phyloP scores from a whole-genome alignment of 192 early-diverging fungal genomes.

The Phlyctochytrium arcticum region DNA sequence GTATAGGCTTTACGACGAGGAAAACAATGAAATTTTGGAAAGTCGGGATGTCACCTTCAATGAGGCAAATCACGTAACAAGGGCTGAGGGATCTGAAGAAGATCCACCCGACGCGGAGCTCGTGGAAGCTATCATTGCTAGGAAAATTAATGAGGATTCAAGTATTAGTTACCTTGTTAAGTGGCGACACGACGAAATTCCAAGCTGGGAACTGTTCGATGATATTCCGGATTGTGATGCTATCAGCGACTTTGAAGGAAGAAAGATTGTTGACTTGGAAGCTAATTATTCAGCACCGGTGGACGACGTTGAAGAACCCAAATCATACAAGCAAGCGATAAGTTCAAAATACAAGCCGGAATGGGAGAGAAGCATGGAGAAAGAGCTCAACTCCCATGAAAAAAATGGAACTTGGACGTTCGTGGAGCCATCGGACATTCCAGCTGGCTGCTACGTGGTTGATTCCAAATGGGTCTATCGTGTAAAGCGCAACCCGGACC shows the following conservation, averaged over 20 bases:
- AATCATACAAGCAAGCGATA: neutral
- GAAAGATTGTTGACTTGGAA: neutral
- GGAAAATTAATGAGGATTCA: too few relatives aligned
- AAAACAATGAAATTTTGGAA: too few relatives aligned
- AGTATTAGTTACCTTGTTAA: neutral
- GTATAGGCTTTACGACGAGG: too few relatives aligned
- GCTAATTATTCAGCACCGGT: neutral
- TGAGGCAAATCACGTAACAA: neutral
- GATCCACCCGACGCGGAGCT: neutral
- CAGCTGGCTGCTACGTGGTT: conserved; percentile 4
- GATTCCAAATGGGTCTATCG: conserved; percentile 24
- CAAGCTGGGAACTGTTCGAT: neutral
- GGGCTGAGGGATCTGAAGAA: neutral
- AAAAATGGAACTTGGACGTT: too few relatives aligned
- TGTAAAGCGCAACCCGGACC: conserved; percentile 21
- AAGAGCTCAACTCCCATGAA: too few relatives aligned
- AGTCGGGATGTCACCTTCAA: neutral
- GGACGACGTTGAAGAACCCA: neutral
- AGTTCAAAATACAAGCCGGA: neutral
- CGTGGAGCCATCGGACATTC: too few relatives aligned
- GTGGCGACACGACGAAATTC: neutral
- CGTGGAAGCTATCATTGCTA: neutral
- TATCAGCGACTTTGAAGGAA: too few relatives aligned
- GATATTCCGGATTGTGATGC: too few relatives aligned
- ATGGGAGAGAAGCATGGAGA: too few relatives aligned